Base-by-base conservation (phyloP, 202 grass and related monocot genomes). In the Setaria italica region DNA sequence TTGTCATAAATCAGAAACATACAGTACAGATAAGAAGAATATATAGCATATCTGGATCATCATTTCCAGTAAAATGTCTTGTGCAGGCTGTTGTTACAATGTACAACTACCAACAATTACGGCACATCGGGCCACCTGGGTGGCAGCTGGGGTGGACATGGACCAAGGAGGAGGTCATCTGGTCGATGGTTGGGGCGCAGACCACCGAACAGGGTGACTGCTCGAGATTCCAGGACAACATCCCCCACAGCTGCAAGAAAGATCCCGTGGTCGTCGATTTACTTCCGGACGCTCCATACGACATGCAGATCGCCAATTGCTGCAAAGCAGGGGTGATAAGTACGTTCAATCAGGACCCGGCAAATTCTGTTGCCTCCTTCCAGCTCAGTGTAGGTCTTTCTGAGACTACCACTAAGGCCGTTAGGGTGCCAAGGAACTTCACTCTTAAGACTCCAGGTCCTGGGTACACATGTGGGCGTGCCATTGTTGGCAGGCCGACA, bases 231-330 rank as follows among this genome's bases (percentile, higher is more conserved):
- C 92, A 92, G 59, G 82, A 84, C 13, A 55, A 58, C 60, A 37
- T 6, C 76, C 96, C 93, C 13, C 91, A 95, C 72, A 91, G 90
- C 29, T 99, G 96, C 78, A 94, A 94, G 88, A 92, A 48, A 58
- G 86, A 95, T 47, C 96, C 93, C 1, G 88, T 63, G 0, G 55
- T 98, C 30, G 91, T 98, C 0, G 96, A 99, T 89, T 79, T 99
- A 53, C 89, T 95, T 82, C 93, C 96, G 2, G 91, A 84, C 72
- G 94, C 96, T 51, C 93, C 96, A 39, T 99, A 90, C 67, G 88
- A 99, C 77, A 89, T 88, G 93, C 96, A 99, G 71, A 92, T 99
- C 46, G 96, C 93, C 29, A 99, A 99, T 83, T 99, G 93, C 76
- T 99, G 93, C 87, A 99, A 99, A 47, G 91, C 80, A 74, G 96